phyloP scores from a whole-genome alignment of 2,329 filamentous ascomycete genomes.

The Fusarium mundagurra region DNA sequence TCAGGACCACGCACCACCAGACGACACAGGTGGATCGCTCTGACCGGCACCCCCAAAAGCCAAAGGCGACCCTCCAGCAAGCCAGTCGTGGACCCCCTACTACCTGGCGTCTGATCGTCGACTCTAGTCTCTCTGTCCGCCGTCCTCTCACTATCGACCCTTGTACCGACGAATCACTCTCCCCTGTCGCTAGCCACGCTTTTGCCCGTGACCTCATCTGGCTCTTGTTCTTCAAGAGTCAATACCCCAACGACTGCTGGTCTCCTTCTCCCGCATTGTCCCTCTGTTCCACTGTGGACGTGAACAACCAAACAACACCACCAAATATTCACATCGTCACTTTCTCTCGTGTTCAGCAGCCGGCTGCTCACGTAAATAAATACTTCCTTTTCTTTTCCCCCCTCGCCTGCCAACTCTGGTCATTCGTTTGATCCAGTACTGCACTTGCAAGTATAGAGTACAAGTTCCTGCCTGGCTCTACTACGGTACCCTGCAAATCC shows the following conservation, averaged over 20 bases:
- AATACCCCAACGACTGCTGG: constrained; percentile 38
- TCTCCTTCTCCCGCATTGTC: constrained; percentile 40
- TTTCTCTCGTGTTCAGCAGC: constrained; percentile 44
- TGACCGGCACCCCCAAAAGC: constrained; percentile 37
- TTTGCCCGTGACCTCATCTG: constrained; percentile 44
- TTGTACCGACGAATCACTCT: constrained; percentile 39
- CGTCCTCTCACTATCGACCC: constrained; percentile 26
- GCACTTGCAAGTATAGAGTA: constrained; percentile 38
- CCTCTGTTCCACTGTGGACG: constrained; percentile 41
- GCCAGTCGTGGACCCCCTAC: constrained; percentile 35
- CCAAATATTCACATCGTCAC: constrained; percentile 17
- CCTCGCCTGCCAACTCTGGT: constrained; percentile 30
- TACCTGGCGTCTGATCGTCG: constrained; percentile 43
- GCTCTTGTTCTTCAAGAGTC: constrained; percentile 42
- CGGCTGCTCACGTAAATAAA: constrained; percentile 43
- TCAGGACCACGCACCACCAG: constrained; percentile 38
- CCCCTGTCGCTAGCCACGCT: constrained; percentile 30
- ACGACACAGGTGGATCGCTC: constrained; percentile 38
- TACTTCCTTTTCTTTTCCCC: background rate
- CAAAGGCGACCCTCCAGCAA: constrained; percentile 33
- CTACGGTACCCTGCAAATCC: constrained; percentile 39
- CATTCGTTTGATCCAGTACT: constrained; percentile 39
- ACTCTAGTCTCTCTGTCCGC: constrained; percentile 35
- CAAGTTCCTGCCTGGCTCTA: constrained; percentile 42
- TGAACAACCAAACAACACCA: constrained; percentile 42